A percentile compares a stretch with the other conserved stretches of the same genome.
Conservation (phyloP, 2,329 filamentous ascomycete genomes). For the Cercospora janseana region DNA sequence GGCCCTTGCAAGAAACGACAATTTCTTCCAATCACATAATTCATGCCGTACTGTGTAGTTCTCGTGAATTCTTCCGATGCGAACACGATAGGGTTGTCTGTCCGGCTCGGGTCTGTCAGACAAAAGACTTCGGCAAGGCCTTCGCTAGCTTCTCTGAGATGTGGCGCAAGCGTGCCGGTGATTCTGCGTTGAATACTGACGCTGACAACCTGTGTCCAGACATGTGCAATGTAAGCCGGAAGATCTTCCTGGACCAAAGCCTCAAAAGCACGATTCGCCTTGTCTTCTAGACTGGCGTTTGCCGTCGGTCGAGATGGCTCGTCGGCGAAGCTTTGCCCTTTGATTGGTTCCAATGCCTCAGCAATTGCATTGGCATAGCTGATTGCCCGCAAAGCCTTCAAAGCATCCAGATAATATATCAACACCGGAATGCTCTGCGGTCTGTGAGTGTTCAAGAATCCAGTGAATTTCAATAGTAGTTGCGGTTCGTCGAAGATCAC, state of each 20-base stretch:
- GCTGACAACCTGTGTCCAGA: constrained; percentile 68
- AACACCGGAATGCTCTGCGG: constrained; percentile 64
- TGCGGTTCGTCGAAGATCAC: constrained; percentile 64
- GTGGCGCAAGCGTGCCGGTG: constrained; percentile 62
- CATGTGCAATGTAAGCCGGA: constrained; percentile 68
- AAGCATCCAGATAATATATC: constrained; percentile 68
- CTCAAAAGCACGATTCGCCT: constrained; percentile 64
- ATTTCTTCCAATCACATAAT: constrained; percentile 71
- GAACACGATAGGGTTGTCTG: constrained; percentile 75
- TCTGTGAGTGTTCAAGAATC: constrained; percentile 61
- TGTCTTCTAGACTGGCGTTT: constrained; percentile 61
- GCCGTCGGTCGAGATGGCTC: constrained; percentile 52
- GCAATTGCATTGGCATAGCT: constrained; percentile 69
- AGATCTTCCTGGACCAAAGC: constrained; percentile 65
- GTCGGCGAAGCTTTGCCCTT: constrained; percentile 56
- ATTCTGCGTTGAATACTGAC: constrained; percentile 66
- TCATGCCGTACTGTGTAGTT: constrained; percentile 72
- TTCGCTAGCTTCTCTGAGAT: constrained; percentile 68
- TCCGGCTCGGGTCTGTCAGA: constrained; percentile 68
- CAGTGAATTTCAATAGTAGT: constrained; percentile 64
- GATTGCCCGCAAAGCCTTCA: constrained; percentile 69
- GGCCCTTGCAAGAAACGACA: constrained; percentile 77
- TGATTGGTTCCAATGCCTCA: constrained; percentile 57
- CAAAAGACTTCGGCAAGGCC: constrained; percentile 76
- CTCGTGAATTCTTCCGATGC: constrained; percentile 73